Evolutionary conservation across 345 rosid species (phyloP), one percentile per base, ranked within the genome.

Genomic region (Cardiospermum halicacabum): DNA sequence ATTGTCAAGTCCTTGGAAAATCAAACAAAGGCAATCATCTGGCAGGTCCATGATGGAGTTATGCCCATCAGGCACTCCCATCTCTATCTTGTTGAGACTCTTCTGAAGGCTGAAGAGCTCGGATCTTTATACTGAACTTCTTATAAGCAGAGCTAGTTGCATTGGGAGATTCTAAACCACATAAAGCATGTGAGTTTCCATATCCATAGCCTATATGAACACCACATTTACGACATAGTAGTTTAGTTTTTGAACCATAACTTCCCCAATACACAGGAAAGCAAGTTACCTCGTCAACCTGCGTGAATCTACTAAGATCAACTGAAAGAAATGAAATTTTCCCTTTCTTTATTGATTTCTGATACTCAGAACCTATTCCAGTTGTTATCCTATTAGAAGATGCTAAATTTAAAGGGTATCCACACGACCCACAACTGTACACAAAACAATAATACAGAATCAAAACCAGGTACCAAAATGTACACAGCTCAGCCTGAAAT

Each of bases 21-120:
- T 85, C 58, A 66, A 78, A 69, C 79, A 67, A 50, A 90, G 85
- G 53, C 87, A 90, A 78, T 90, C 98, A 81, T 85, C 88, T 26
- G 89, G 85, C 31, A 90, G 82, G 67, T 78, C 75, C 67, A 72
- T 70, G 67, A 86, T 73, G 43, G 84, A 77, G 60, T 81, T 76
- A 57, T 28, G 18, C 34, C 55, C 61, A 67, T 74, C 72, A 62
- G 74, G 70, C 66, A 51, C 69, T 68, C 67, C 87, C 88, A 91
- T 77, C 47, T 65, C 65, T 39, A 74, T 64, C 67, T 63, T 59
- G 60, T 74, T 58, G 72, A 66, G 66, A 43, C 62, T 76, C 86
- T 62, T 78, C 82, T 7, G 77, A 79, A 58, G 83, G 85, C 69
- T 83, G 88, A 66, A 83, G 69, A 60, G 86, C 72, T 68, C 74